Conservation (phyloP, 2,329 filamentous ascomycete genomes). For the Hymenoscyphus albidus region DNA sequence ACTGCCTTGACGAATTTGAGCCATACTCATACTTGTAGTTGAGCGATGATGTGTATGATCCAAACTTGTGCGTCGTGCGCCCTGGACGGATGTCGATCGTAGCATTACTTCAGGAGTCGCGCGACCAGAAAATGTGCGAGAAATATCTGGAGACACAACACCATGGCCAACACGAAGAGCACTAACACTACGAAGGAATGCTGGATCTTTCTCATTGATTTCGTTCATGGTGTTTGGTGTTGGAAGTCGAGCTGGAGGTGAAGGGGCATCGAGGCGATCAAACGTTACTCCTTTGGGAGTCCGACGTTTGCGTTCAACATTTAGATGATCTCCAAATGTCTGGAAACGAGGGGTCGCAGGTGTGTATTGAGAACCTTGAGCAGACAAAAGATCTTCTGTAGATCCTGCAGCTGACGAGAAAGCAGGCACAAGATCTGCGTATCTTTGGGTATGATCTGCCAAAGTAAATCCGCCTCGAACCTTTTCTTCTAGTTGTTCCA, state of each 20-base stretch:
- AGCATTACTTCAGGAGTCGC: background rate
- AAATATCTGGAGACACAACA: background rate
- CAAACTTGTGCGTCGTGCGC: background rate
- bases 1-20: background rate
- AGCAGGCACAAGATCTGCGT: background rate
- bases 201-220: conserved; percentile 23
- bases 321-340: background rate
- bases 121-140: background rate
- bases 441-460: background rate
- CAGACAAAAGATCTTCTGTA: background rate
- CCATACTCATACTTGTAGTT: conserved; percentile 11
- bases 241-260: background rate
- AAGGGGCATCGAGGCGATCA: background rate
- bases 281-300: background rate
- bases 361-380: background rate
- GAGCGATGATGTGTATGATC: background rate
- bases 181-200: conserved; percentile 15
- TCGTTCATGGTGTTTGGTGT: conserved; percentile 18
- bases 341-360: conserved; percentile 6
- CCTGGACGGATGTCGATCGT: conserved; percentile 6
- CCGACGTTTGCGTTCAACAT: background rate
- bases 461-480: background rate
- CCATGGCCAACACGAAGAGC: conserved; percentile 7
- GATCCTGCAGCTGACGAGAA: background rate
- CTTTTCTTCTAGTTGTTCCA: conserved; percentile 5